Base-by-base conservation (phyloP, 2,329 filamentous ascomycete species). In the Exophiala phaeomuriformis region DNA sequence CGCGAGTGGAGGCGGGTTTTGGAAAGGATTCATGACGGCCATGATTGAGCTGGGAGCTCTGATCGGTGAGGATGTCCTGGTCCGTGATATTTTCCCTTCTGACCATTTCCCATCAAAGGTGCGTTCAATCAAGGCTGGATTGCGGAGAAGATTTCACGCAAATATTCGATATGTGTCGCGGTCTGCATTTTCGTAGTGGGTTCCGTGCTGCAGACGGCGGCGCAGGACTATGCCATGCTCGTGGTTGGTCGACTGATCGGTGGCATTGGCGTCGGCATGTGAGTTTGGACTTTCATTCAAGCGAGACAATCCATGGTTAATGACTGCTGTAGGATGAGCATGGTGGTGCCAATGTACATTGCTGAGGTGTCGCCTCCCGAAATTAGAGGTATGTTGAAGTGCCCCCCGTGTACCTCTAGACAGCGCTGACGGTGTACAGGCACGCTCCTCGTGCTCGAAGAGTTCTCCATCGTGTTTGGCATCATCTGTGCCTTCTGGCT, bases 41-140 rank as follows among this genome's bases (percentile, higher is more conserved):
- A 79, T 79, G 75, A 74, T 80, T 47, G 75, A 79, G 55, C 60
- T 79, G 19, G 76, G 77, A n/a, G 77, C 76, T 5, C 64, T 78
- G 12, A 47, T 72, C 2, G 70, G 55, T 57, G 31, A 8, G 42
- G n/a, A 29, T 19, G 5, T 19, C 7, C 40, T 30, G 5, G 4
- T 9, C 10, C 5, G 28, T 31, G 7, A 7, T n/a, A 7, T 47
- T 4, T 7, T 29, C 44, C 35, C 5, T 12, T 45, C 10, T 10
- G 32, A 2, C 28, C 8, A 41, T 35, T 59, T 29, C 45, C 64
- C 45, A 12, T 47, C 32, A 30, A n/a, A 53, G 53, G 73, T 48
- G 72, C 73, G 2, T 50, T 76, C 19, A 75, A 73, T 36, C 70
- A 74, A 52, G 73, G 73, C 3, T 79, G 72, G 67, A 69, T 78